Evolutionary conservation across 2,329 filamentous ascomycete species (phyloP).

Genomic region (Rhynchosporium secalis): DNA sequence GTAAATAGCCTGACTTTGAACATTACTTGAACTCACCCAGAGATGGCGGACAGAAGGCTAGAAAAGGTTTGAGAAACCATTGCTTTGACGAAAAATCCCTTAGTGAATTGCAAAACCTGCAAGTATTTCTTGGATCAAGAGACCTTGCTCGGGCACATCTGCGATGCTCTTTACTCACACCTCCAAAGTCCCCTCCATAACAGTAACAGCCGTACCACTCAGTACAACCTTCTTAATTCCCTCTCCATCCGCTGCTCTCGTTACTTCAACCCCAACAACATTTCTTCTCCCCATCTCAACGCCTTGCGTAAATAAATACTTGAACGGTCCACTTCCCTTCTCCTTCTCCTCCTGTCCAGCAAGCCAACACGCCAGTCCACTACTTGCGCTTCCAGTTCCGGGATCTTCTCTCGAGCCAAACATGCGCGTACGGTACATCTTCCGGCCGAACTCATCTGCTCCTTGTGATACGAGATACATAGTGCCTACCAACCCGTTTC

Average conservation of each 20-base stretch:
- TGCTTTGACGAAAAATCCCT: too few species aligned
- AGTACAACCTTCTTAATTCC: conserved; percentile 25
- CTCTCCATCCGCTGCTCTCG: conserved; percentile 6
- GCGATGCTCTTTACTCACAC: background rate
- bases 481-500: conserved; percentile 51
- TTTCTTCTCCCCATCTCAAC: conserved; percentile 59
- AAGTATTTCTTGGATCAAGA: too few species aligned
- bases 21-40: too few species aligned
- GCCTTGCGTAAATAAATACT: conserved; percentile 60
- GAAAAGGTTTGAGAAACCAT: too few species aligned
- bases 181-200: conserved; percentile 28
- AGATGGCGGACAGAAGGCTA: too few species aligned
- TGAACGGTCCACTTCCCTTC: conserved; percentile 24
- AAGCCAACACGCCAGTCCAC: conserved; percentile 56
- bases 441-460: conserved; percentile 34
- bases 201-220: conserved; percentile 22
- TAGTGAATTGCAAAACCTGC: too few species aligned
- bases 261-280: conserved; percentile 25
- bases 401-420: conserved; percentile 58
- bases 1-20: too few species aligned
- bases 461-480: conserved; percentile 60
- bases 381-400: conserved; percentile 62
- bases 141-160: too few species aligned
- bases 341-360: conserved; percentile 44
- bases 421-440: conserved; percentile 57